Percentiles rank a stretch among this genome's conserved stretches.
Conservation (phyloP, 2,329 filamentous ascomycete genomes). For the Ophiostoma triangulosporum region DNA sequence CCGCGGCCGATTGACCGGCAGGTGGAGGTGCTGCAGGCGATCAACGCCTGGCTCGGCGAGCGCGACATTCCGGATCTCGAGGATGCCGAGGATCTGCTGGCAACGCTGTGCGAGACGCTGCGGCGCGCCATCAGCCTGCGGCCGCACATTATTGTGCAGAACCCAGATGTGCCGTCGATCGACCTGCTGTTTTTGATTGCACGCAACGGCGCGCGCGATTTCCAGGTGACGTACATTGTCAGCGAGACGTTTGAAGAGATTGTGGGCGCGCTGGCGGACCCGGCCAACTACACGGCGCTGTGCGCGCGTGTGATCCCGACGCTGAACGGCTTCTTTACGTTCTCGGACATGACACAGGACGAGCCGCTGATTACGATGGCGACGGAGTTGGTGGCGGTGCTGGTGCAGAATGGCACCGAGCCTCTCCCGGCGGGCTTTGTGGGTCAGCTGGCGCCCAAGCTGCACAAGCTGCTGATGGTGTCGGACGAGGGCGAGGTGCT, state of each 20-base stretch:
- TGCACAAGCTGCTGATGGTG: constrained; percentile 68
- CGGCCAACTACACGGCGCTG: constrained; percentile 59
- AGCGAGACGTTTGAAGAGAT: constrained; percentile 87
- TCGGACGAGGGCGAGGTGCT: constrained; percentile 81
- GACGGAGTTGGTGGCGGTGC: constrained; percentile 65
- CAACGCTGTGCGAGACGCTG: constrained; percentile 77
- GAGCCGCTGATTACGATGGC: constrained; percentile 73
- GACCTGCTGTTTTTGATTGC: constrained; percentile 80
- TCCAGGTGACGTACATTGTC: constrained; percentile 78
- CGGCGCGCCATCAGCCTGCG: constrained; percentile 73
- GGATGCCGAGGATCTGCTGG: constrained; percentile 83
- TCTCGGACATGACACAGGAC: constrained; percentile 74
- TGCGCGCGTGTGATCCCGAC: constrained; percentile 80
- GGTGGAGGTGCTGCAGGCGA: constrained; percentile 42
- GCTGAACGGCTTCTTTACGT: constrained; percentile 77
- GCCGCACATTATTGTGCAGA: constrained; percentile 57
- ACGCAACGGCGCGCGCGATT: constrained; percentile 77
- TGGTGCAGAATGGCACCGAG: constrained; percentile 70
- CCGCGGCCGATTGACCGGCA: constrained; percentile 30
- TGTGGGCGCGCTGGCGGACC: constrained; percentile 51
- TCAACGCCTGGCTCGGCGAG: constrained; percentile 59
- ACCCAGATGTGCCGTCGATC: constrained; percentile 53
- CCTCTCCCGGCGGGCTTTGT: constrained; percentile 82
- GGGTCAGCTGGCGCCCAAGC: constrained; percentile 70
- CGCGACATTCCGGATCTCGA: constrained; percentile 74